Evolutionary conservation across 2,329 filamentous ascomycete species (phyloP), one percentile per base, ranked within the genome.

Genomic region (Hypoxylon sp.): DNA sequence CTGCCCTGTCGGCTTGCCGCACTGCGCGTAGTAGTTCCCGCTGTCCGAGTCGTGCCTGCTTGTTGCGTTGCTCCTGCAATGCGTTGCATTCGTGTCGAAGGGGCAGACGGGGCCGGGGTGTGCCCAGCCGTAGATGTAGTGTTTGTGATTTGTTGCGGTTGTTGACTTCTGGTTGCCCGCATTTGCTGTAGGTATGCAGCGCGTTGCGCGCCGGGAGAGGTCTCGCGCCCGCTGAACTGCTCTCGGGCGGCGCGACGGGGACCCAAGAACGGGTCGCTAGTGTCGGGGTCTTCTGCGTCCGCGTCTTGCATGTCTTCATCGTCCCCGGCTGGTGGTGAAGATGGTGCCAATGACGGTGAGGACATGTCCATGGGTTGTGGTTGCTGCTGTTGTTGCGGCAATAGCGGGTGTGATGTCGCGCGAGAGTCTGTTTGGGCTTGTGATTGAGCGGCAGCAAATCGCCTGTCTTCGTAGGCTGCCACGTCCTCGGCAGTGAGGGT

Each of bases 401-500:
- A 12, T 2, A 54, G 54, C 14, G 33, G 33, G 36, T 58, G 65
- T 1, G 55, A 65, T 24, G 45, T 49, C 9, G 22, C 55, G 36
- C 78, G 55, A 78, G 78, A 22, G 54, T 42, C 16, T 20, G 46
- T 14, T 42, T 63, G 44, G 20, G 54, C 36, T 59, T 60, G 50
- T 7, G 51, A 28, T 48, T 64, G 60, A 44, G 38, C 50, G 62
- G 61, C 55, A 24, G 64, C 65, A 53, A 80, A 80, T 65, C 88
- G 85, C 26, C 84, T 83, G 75, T 90, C 88, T 74, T 93, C 90
- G 79, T 91, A 92, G 56, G 85, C 82, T 38, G 89, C 88, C 38
- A 93, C 83, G 76, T 93, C 91, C 74, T 91, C 88, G 49, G 87
- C 82, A 2, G 90, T 92, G 68, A 93, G 85, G 57, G 84, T 82